Conservation (phyloP, 768 basidiomycete genomes). For the Lentinula detonsa region DNA sequence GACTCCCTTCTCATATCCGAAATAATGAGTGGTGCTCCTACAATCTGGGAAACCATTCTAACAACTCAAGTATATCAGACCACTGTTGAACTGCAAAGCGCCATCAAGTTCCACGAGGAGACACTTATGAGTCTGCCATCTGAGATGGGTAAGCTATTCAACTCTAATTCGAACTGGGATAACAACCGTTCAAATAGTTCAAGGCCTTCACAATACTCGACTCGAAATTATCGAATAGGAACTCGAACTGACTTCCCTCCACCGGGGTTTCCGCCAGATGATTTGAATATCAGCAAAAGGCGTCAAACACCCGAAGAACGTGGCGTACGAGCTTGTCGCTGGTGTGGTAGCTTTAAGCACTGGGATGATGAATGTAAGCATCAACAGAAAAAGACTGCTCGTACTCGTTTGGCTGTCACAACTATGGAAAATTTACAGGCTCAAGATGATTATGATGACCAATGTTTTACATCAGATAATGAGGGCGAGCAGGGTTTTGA, state of each 20-base stretch:
- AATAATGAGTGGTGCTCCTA: slow-evolving; percentile 9
- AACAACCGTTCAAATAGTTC: background rate
- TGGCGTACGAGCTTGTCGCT: slow-evolving; percentile 23
- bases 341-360: slow-evolving; percentile 26
- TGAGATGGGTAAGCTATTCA: background rate
- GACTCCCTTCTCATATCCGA: slow-evolving; percentile 7
- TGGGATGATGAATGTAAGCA: slow-evolving; percentile 28
- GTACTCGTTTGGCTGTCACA: too few relatives aligned
- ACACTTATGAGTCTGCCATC: background rate
- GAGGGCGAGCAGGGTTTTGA: too few relatives aligned
- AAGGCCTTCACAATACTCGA: background rate
- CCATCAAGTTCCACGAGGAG: slow-evolving; percentile 16
- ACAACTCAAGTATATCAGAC: slow-evolving; percentile 1
- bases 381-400: slow-evolving; percentile 1
- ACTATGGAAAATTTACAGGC: too few relatives aligned
- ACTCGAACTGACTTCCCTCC: background rate
- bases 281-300: background rate
- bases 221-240: background rate
- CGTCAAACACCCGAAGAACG: slow-evolving; percentile 12
- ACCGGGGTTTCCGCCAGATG: slow-evolving; percentile 1
- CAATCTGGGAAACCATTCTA: slow-evolving; percentile 12
- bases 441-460: too few relatives aligned
- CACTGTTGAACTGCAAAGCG: slow-evolving; percentile 11
- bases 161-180: too few relatives aligned
- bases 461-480: too few relatives aligned